Base-by-base conservation (phyloP, 805 yeast species). In the Jamesozyma hellenica region DNA sequence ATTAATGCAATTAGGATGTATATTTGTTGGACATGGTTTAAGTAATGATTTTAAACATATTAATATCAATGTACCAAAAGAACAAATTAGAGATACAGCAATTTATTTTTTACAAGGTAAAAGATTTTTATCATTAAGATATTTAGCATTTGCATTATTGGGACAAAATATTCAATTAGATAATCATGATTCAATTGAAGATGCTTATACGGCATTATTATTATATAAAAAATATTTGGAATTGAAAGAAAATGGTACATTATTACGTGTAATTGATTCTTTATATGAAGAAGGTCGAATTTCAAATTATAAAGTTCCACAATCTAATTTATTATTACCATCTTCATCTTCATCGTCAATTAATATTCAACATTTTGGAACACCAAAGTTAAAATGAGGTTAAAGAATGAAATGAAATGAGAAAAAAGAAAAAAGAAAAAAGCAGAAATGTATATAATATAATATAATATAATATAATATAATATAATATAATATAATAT, bases 111-210 rank as follows among this genome's bases (percentile, higher is more conserved):
- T 84, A 48, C 77, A 82, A 37, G 79, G 81, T 35, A 84, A 82
- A 52, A 66, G 98, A 43, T 81, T 77, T 44, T 66, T 92, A 28
- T 84, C 95, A 3, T 70, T 92, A 49, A 81, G 90, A 54, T 92
- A 86, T 56, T 65, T 92, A 56, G 86, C 94, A 11, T 87, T 87
- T 71, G 76, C 77, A 23, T 67, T 90, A 35, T 66, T 92, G 39
- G 73, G 72, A 27, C 78, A 76, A 45, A 72, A 77, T 36, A 94
- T 94, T 26, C 99, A 92, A 58, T 77, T 77, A 3, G 95, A 92
- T 2, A 90, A 90, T 55, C 99, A 92, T 61, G 97, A 94, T 57
- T 90, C 97, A 1, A 87, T 92, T 34, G 98, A 92, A 55, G 99
- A 92, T 65, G 96, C 99, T 0, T 66, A 70, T 41, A 81, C 94